phyloP scores from a whole-genome alignment of 257 asterid species.

The Solanum arcanum region DNA sequence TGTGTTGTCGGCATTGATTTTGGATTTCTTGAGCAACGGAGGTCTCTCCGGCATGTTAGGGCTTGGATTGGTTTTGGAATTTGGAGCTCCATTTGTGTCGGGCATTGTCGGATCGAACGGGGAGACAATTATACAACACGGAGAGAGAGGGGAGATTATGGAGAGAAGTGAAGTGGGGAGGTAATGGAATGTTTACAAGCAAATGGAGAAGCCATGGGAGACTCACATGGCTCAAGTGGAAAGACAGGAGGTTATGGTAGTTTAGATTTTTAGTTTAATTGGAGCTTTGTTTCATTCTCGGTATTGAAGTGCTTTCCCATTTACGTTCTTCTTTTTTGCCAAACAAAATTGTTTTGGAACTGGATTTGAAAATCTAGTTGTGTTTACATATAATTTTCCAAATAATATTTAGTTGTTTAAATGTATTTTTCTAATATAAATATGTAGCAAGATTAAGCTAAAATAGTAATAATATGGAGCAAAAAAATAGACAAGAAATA shows the following conservation, averaged over 20 bases:
- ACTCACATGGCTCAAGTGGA: neutral
- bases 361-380: neutral
- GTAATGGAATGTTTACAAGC: neutral
- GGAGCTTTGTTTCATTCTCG: neutral
- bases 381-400: too few relatives aligned
- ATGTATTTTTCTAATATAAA: too few relatives aligned
- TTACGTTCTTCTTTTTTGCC: neutral
- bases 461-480: too few relatives aligned
- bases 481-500: too few relatives aligned
- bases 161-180: neutral
- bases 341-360: neutral
- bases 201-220: neutral
- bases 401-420: too few relatives aligned
- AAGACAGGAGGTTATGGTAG: neutral
- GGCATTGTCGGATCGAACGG: constrained; percentile 10
- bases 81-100: constrained; percentile 25
- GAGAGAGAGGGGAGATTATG: neutral
- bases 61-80: constrained; percentile 11
- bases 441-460: too few relatives aligned
- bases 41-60: constrained; percentile 40
- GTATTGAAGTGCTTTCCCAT: neutral
- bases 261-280: neutral
- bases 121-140: neutral
- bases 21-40: constrained; percentile 55
- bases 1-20: constrained; percentile 31